Evolutionary conservation across 2,329 filamentous ascomycete species (phyloP).

Genomic region (Fusarium bactridioides): DNA sequence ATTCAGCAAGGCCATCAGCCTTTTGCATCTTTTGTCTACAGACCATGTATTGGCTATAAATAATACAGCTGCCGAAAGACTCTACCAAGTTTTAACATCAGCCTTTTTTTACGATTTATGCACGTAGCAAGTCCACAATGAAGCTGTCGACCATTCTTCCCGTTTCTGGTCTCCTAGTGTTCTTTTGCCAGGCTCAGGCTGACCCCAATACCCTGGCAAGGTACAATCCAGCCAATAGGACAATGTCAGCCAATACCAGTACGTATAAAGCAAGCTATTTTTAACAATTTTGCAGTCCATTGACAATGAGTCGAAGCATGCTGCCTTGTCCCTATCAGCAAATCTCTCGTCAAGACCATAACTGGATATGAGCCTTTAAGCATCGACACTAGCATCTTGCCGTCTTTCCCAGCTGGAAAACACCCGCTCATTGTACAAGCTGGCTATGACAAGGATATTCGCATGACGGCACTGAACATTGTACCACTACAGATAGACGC

Average conservation of each 20-base stretch:
- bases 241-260: slow-evolving; percentile 18
- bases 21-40: accelerated
- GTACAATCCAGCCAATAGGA: slow-evolving; percentile 18
- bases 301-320: background rate
- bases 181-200: background rate
- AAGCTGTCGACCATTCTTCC: accelerated
- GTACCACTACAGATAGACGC: background rate
- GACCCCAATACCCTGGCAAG: slow-evolving; percentile 7
- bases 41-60: background rate
- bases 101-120: accelerated
- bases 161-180: background rate
- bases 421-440: slow-evolving; percentile 10
- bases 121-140: background rate
- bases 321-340: slow-evolving; percentile 9
- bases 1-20: background rate
- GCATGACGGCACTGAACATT: slow-evolving; percentile 14
- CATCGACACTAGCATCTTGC: background rate
- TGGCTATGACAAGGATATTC: slow-evolving; percentile 5
- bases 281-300: accelerated
- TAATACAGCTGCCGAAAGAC: accelerated
- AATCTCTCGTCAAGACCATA: background rate
- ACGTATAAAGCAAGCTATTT: background rate
- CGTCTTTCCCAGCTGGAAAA: slow-evolving; percentile 8
- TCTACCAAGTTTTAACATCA: accelerated
- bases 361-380: slow-evolving; percentile 1